Evolutionary conservation across 305 asterid genomes (phyloP).

Genomic region (Solanum hybrid): DNA sequence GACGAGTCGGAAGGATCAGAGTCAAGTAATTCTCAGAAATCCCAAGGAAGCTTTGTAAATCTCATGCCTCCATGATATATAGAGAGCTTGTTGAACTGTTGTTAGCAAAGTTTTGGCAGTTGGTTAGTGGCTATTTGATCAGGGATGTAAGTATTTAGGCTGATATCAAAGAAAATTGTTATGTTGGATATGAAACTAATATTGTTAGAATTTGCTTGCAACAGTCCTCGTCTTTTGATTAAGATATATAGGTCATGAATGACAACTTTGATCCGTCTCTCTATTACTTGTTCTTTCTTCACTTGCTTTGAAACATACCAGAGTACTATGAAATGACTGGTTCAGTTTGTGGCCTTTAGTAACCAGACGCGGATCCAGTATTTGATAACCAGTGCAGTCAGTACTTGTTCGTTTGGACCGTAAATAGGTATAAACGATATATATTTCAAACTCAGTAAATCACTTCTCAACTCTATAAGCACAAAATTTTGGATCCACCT

Average conservation of each 20-base stretch:
- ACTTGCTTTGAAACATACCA: not conserved
- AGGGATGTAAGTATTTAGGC: conserved; percentile 4
- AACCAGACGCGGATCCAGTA: not conserved
- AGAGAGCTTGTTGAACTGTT: not conserved
- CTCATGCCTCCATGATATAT: conserved; percentile 22
- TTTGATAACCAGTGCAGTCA: not conserved
- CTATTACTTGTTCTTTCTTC: not conserved
- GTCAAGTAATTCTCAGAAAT: conserved; percentile 28
- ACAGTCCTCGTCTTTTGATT: not conserved
- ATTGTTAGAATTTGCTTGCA: conserved; percentile 12
- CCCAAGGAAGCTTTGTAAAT: conserved; percentile 23
- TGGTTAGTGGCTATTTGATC: not conserved
- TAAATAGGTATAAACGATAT: not conserved
- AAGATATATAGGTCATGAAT: not conserved
- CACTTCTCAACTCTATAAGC: not conserved
- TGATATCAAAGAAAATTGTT: not conserved
- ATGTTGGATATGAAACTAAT: conserved; percentile 2
- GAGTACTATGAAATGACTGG: not conserved
- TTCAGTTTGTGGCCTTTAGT: not conserved
- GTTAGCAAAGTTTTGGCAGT: conserved; percentile 5
- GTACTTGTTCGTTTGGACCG: not conserved
- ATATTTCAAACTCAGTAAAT: not conserved
- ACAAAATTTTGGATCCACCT: not conserved
- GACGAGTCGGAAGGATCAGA: conserved; percentile 65
- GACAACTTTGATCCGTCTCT: not conserved